Conservation (phyloP, 1,284 basidiomycete species). For the Leccinum pallidistipes region DNA sequence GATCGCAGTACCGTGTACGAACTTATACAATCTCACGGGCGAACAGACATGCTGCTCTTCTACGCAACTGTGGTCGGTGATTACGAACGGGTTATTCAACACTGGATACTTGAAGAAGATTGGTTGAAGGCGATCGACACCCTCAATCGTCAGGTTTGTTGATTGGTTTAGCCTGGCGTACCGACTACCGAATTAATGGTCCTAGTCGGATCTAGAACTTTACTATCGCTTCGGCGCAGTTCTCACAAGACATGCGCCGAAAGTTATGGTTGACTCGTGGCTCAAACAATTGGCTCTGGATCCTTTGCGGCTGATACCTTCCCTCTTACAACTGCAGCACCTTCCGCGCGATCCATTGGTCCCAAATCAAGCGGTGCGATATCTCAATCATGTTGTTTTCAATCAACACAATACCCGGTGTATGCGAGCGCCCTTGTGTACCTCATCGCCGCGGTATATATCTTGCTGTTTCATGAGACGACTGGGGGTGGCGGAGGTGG, state of each 20-base stretch:
- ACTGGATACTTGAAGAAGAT: conserved; percentile 90
- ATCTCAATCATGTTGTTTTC: conserved; percentile 84
- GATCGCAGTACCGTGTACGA: conserved; percentile 88
- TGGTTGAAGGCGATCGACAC: conserved; percentile 90
- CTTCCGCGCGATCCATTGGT: conserved; percentile 66
- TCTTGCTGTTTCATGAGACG: no score
- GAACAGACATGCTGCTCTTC: conserved; percentile 90
- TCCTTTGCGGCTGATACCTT: conserved; percentile 85
- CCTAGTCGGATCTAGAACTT: conserved; percentile 74
- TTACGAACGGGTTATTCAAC: conserved; percentile 83
- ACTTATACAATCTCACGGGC: conserved; percentile 90
- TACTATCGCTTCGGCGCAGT: conserved; percentile 94
- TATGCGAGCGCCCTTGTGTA: no score
- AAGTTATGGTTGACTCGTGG: conserved; percentile 92
- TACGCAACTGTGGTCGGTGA: conserved; percentile 87
- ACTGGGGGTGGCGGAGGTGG: no score
- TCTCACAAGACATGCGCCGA: conserved; percentile 84
- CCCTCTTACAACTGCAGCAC: conserved; percentile 81
- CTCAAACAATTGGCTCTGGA: conserved; percentile 79
- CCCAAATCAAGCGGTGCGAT: conserved; percentile 85
- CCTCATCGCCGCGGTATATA: no score
- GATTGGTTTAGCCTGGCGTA: background rate
- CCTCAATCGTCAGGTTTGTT: conserved; percentile 77
- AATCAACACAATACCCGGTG: conserved; percentile 63
- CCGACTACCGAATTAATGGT: conserved; percentile 5